Evolutionary conservation across 2,329 filamentous ascomycete species (phyloP).

Genomic region (Colletotrichum orbiculare): DNA sequence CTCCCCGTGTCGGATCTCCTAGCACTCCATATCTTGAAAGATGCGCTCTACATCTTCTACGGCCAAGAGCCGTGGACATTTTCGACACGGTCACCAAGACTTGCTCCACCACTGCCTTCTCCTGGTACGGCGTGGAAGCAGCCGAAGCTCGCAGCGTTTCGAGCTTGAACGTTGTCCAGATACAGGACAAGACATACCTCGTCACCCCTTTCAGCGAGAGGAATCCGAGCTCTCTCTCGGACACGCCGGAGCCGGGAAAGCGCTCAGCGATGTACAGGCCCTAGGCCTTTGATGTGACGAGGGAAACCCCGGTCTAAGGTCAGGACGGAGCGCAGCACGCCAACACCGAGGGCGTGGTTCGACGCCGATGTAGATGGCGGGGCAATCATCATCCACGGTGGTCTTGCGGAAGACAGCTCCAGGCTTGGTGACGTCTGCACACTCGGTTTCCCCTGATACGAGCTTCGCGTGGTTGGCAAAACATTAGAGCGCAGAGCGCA

Average conservation of each 20-base stretch:
- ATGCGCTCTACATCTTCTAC: too few species aligned
- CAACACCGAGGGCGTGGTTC: conserved; percentile 53
- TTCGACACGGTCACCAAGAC: conserved; percentile 40
- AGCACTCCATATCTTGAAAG: conserved; percentile 43
- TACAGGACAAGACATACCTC: conserved; percentile 42
- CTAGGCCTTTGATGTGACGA: conserved; percentile 52
- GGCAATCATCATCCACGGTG: conserved; percentile 51
- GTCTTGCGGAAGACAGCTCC: conserved; percentile 49
- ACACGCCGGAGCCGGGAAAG: conserved; percentile 53
- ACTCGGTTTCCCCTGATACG: conserved; percentile 36
- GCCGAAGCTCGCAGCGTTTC: conserved; percentile 48
- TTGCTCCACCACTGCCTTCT: conserved; percentile 43
- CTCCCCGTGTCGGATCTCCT: conserved; percentile 67
- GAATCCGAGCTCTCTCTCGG: conserved; percentile 49
- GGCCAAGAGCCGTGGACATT: conserved; percentile 56
- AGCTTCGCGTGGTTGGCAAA: too few species aligned
- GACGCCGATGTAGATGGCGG: conserved; percentile 45
- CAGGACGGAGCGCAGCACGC: conserved; percentile 38
- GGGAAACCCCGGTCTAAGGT: conserved; percentile 44
- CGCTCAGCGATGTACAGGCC: conserved; percentile 47
- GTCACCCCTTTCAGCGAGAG: conserved; percentile 54
- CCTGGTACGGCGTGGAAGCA: conserved; percentile 42
- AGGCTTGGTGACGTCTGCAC: conserved; percentile 54
- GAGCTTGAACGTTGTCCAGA: conserved; percentile 41
- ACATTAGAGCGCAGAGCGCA: too few species aligned